These are phyloP conservation scores for Pichia sp. DNA, from an alignment of 1,139 yeast species.

Conservation along the genomic window DNA sequence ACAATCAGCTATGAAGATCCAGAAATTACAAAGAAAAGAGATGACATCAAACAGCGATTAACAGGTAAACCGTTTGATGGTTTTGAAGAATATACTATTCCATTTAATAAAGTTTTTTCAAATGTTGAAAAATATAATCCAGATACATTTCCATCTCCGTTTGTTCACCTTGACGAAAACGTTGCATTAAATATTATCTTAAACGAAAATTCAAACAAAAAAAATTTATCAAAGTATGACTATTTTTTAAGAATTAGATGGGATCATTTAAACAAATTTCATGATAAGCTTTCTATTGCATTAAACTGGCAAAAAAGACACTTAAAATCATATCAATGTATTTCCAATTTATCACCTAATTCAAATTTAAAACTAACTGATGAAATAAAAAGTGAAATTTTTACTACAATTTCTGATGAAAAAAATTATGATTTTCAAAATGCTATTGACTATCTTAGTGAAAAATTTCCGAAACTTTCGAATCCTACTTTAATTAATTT, in stretches of 20 bases:
- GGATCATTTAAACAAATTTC: conserved; percentile 2
- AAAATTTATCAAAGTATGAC: conserved; percentile 6
- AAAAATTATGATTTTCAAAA: not conserved
- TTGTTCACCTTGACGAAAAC: conserved; percentile 6
- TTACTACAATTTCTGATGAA: not conserved
- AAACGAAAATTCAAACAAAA: not conserved
- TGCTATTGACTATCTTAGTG: not conserved
- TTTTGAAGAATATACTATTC: not conserved
- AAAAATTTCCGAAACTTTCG: conserved; percentile 8
- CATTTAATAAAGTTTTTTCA: not conserved
- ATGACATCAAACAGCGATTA: not conserved
- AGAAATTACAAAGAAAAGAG: not conserved
- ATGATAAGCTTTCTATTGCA: conserved; percentile 3
- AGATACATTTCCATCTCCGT: conserved; percentile 10
- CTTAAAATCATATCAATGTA: not conserved
- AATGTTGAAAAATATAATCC: conserved; percentile 2
- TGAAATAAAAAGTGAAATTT: not conserved
- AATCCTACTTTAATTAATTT: conserved; percentile 7
- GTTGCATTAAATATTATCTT: conserved; percentile 6
- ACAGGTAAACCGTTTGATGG: conserved; percentile 12
- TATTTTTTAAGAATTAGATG: conserved; percentile 4
- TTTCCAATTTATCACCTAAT: not conserved
- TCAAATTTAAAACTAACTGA: conserved; percentile 3
- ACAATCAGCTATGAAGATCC: not conserved
- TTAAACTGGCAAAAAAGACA: conserved; percentile 6